Conservation (phyloP, 202 grass and related monocot genomes). For the Setaria italica region DNA sequence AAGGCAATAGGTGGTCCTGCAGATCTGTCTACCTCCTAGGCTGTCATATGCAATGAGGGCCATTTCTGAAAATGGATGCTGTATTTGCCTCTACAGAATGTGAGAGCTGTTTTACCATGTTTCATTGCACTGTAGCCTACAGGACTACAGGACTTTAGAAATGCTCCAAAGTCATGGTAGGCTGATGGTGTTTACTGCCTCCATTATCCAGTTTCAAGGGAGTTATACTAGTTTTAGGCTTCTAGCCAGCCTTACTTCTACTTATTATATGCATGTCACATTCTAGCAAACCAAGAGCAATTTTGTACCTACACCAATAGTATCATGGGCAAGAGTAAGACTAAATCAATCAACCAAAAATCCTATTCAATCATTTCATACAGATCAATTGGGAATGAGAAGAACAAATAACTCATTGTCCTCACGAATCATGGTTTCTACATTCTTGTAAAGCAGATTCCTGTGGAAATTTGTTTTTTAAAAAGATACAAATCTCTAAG, state of each 20-base stretch:
- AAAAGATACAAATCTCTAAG: constrained; percentile 4
- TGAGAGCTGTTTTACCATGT: neutral
- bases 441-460: neutral
- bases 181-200: constrained; percentile 6
- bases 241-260: neutral
- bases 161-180: neutral
- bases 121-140: neutral
- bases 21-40: neutral
- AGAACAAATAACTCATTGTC: neutral
- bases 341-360: constrained; percentile 25
- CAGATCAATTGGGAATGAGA: neutral
- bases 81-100: neutral
- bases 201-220: neutral
- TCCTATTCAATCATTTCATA: neutral
- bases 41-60: neutral
- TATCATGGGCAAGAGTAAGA: neutral
- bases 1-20: neutral
- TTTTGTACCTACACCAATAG: neutral
- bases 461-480: neutral
- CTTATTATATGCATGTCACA: neutral
- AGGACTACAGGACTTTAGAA: neutral
- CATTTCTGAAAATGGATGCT: constrained; percentile 31
- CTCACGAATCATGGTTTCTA: neutral
- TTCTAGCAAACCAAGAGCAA: neutral
- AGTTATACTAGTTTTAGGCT: constrained; percentile 17